Evolutionary conservation across 352 stramenopile species (phyloP), one percentile per base, ranked within the genome.

Genomic region (Pythium vanterpoolii): DNA sequence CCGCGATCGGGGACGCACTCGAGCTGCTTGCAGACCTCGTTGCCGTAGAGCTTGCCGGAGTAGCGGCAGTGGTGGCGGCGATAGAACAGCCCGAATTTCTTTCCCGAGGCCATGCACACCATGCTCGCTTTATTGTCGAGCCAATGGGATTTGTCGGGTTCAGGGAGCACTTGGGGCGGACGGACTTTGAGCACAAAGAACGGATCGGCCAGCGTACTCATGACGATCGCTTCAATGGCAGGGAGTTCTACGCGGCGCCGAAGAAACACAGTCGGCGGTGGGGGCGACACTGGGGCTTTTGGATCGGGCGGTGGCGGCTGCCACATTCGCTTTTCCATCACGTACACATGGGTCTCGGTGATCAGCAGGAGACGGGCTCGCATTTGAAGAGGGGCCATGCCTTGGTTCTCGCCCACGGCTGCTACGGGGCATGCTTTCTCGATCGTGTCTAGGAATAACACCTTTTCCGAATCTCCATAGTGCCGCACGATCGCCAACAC

Each of bases 1-100:
- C 86, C 86, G 4, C 86, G 67, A 56, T 93, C 84, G 4, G 86
- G 86, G 16, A 95, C 83, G n/a, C 76, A 74, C 51, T 87, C 79
- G 18, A 94, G 56, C 33, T 90, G 76, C 44, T 85, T 90, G 64
- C 77, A 91, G 26, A 92, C 74, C 33, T 96, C 86, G 45, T 82
- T 86, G 63, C 81, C 87, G 66, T 94, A 96, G 26, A 96, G 87
- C 54, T 89, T 92, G 14, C 87, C 87, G 28, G 79, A 90, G 60
- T 90, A 89, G 0, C 88, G 79, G 40, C 88, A 96, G 54, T 96
- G 88, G 57, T 96, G 88, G 13, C 88, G 82, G 4, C 87, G 82
- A 50, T 89, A 90, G 31, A 96, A 96, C 14, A 96, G 60, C 3
- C 80, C 80, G 66, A 96, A 96, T 55, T 95, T 95, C 56, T 86